Conservation (phyloP, 768 basidiomycete genomes). For the Leccinellum luteum region DNA sequence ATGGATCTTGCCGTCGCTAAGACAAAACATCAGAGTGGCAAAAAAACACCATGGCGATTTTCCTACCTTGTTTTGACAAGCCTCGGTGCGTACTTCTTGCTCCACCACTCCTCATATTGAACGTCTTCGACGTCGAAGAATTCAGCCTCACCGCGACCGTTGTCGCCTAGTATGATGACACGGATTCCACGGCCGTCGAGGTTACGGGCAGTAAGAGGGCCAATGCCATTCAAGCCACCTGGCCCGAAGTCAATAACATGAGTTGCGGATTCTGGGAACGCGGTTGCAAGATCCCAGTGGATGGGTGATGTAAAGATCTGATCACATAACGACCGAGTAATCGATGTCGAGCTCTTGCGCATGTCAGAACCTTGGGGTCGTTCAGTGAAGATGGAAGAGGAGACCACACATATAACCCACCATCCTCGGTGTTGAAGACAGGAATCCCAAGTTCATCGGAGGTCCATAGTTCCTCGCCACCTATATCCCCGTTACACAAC, state of each 20-base stretch:
- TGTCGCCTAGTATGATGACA: conserved; percentile 87
- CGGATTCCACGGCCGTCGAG: conserved; percentile 92
- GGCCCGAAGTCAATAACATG: conserved; percentile 98
- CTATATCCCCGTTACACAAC: conserved; percentile 71
- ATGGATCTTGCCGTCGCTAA: conserved; percentile 85
- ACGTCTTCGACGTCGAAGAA: conserved; percentile 66
- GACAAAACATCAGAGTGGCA: conserved; percentile 1
- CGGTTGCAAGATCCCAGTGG: conserved; percentile 88
- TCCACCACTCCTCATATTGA: conserved; percentile 87
- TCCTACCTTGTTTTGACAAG: conserved; percentile 84
- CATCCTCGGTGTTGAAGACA: conserved; percentile 91
- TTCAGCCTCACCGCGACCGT: conserved; percentile 85
- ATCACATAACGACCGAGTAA: conserved; percentile 86
- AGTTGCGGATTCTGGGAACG: conserved; percentile 87
- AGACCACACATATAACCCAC: conserved; percentile 43
- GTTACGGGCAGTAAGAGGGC: conserved; percentile 85
- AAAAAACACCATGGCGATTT: background rate
- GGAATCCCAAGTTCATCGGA: conserved; percentile 70
- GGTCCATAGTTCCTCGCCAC: conserved; percentile 76
- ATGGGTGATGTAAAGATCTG: conserved; percentile 92
- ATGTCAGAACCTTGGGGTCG: conserved; percentile 72
- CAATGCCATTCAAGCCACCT: conserved; percentile 91
- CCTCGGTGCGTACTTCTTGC: conserved; percentile 79
- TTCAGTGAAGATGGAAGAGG: conserved; percentile 21
- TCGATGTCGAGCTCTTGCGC: conserved; percentile 60